A percentile compares a stretch with the other conserved stretches of the same genome.
These are phyloP conservation scores for Papiliotrema laurentii DNA, from an alignment of 1,284 basidiomycete genomes.

Conservation along the genomic window DNA sequence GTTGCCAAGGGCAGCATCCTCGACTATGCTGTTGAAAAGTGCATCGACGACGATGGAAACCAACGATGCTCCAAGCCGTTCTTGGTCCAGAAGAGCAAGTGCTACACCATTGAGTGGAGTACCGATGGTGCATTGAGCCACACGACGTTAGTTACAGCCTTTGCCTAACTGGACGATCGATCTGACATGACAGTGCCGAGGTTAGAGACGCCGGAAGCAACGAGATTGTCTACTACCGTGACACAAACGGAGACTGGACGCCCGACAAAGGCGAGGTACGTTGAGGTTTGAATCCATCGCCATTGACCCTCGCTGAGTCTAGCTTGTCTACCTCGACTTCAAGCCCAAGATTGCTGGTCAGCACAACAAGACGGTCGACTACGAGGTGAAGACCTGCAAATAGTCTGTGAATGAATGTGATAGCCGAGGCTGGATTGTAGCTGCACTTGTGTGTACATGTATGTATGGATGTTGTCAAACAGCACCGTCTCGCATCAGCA, in stretches of 20 bases:
- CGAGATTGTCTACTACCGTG: constrained; percentile 45
- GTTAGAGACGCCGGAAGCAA: constrained; percentile 40
- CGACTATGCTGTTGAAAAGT: constrained; percentile 44
- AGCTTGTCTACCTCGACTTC: constrained; percentile 48
- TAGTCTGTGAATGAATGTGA: constrained; percentile 9
- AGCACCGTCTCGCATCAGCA: no score
- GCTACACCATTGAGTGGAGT: constrained; percentile 45
- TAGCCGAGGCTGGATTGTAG: no score
- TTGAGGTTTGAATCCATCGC: neutral
- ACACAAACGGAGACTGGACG: constrained; percentile 46
- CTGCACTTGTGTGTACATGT: no score
- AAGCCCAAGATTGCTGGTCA: constrained; percentile 43
- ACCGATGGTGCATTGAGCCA: constrained; percentile 45
- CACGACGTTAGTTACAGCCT: no score
- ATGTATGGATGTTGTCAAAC: no score
- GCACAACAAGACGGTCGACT: constrained; percentile 42
- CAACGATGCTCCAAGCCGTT: constrained; percentile 45
- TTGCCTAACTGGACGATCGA: no score
- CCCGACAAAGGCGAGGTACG: constrained; percentile 44
- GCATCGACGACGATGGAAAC: constrained; percentile 40
- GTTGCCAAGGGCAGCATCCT: constrained; percentile 33
- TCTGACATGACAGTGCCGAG: no score
- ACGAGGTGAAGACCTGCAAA: constrained; percentile 40
- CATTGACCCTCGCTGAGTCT: neutral
- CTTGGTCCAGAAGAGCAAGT: constrained; percentile 39